Percentiles rank a stretch among this genome's conserved stretches.
These are phyloP conservation scores for Flammula alnicola DNA, from an alignment of 1,284 basidiomycete species.

Conservation along the genomic window DNA sequence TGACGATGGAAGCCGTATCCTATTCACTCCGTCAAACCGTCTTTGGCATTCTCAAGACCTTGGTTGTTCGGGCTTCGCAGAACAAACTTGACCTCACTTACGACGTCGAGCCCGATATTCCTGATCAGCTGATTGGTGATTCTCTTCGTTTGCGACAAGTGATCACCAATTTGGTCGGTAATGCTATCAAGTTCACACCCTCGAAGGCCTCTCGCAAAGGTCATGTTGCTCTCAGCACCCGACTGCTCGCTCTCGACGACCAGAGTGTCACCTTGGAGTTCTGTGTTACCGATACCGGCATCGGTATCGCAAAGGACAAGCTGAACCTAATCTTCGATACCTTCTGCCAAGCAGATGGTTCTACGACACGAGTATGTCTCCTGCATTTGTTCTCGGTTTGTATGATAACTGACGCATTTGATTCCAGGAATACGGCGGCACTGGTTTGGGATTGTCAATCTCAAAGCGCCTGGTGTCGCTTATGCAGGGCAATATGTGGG, in stretches of 20 bases:
- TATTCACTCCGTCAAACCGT: conserved; percentile 97
- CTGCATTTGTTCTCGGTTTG: conserved; percentile 10
- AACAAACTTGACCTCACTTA: conserved; percentile 98
- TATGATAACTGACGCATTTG: conserved; percentile 10
- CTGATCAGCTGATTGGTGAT: conserved; percentile 97
- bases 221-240: conserved; percentile 89
- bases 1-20: conserved; percentile 99
- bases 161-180: conserved; percentile 94
- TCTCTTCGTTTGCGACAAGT: conserved; percentile 92
- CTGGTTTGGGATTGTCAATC: conserved; percentile 94
- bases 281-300: conserved; percentile 97
- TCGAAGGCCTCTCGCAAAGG: conserved; percentile 80
- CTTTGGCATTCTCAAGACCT: conserved; percentile 97
- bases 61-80: conserved; percentile 97
- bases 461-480: conserved; percentile 95
- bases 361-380: conserved; percentile 78
- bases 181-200: conserved; percentile 96
- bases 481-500: conserved; percentile 99
- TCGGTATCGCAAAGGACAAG: conserved; percentile 99
- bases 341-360: conserved; percentile 98
- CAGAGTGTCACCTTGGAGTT: conserved; percentile 91
- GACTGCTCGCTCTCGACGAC: conserved; percentile 76
- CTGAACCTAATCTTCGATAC: conserved; percentile 99
- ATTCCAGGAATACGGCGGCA: conserved; percentile 93
- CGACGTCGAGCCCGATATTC: conserved; percentile 95